phyloP scores from a whole-genome alignment of 2,329 filamentous ascomycete species.

The Alternaria metachromatica region DNA sequence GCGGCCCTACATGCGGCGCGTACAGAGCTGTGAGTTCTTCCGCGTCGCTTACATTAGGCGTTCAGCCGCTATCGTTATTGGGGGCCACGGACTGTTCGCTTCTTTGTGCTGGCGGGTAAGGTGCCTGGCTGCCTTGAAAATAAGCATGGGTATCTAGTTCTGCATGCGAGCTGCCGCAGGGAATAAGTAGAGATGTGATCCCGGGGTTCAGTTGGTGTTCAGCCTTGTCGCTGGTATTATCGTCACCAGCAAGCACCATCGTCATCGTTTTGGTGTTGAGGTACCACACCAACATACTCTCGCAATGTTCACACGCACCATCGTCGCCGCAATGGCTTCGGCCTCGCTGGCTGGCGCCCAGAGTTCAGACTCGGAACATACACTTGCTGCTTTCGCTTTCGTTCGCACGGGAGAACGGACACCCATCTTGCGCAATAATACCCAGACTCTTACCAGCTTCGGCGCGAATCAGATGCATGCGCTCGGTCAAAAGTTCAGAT shows the following conservation, averaged over 20 bases:
- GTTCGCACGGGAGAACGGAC: constrained; percentile 63
- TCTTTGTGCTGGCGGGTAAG: constrained; percentile 6
- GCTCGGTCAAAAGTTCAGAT: constrained; percentile 59
- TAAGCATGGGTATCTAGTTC: constrained; percentile 3
- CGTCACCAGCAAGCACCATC: constrained; percentile 9
- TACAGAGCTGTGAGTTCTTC: constrained; percentile 1
- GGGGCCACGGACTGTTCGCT: constrained; percentile 1
- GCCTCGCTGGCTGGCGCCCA: constrained; percentile 33
- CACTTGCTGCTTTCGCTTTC: constrained; percentile 61
- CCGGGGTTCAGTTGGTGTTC: constrained; percentile 1
- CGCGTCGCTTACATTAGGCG: constrained; percentile 2
- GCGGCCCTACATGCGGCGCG: constrained; percentile 6
- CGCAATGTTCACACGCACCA: constrained; percentile 35
- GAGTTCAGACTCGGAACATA: constrained; percentile 33
- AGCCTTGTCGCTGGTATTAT: constrained; percentile 17
- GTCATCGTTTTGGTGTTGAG: constrained; percentile 6
- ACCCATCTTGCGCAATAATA: constrained; percentile 45
- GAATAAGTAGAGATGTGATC: constrained; percentile 13
- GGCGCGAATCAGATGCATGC: constrained; percentile 62
- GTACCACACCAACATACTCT: constrained; percentile 6
- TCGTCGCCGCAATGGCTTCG: constrained; percentile 31
- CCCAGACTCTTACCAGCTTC: constrained; percentile 57
- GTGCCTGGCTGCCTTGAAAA: constrained; percentile 1
- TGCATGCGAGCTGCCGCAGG: not conserved
- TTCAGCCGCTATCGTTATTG: constrained; percentile 7